Conservation (phyloP, 805 yeast species). For the Millerozyma acaciae region DNA sequence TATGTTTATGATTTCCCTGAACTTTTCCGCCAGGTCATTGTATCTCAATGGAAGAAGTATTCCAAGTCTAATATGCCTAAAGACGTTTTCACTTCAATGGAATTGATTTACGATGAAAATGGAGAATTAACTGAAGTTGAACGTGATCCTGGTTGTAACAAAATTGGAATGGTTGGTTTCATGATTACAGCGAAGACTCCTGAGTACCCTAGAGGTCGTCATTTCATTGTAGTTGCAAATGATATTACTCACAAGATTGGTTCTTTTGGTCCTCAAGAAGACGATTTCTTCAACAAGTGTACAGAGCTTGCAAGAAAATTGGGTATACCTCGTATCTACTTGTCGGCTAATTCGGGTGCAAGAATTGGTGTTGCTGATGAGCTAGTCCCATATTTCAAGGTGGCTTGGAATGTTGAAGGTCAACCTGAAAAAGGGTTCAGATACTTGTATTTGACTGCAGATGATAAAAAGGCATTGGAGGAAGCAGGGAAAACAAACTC, state of each 20-base stretch:
- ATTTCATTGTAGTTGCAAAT: slow-evolving; percentile 87
- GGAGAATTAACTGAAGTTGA: slow-evolving; percentile 80
- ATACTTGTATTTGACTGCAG: slow-evolving; percentile 77
- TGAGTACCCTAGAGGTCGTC: slow-evolving; percentile 95
- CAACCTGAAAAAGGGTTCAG: slow-evolving; percentile 83
- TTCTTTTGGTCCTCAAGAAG: slow-evolving; percentile 97
- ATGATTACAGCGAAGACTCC: slow-evolving; percentile 87
- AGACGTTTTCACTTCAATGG: slow-evolving; percentile 73
- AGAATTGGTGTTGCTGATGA: slow-evolving; percentile 98
- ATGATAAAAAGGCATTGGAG: slow-evolving; percentile 54
- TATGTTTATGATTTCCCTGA: slow-evolving; percentile 99
- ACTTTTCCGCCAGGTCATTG: slow-evolving; percentile 87
- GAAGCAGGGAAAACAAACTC: slow-evolving; percentile 57
- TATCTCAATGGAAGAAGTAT: slow-evolving; percentile 76
- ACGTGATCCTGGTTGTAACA: slow-evolving; percentile 95
- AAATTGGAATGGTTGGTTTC: slow-evolving; percentile 97
- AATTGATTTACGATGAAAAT: slow-evolving; percentile 79
- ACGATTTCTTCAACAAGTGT: slow-evolving; percentile 83
- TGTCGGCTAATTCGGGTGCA: slow-evolving; percentile 99
- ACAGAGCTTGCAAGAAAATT: slow-evolving; percentile 86
- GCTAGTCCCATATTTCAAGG: slow-evolving; percentile 80
- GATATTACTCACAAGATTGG: slow-evolving; percentile 98
- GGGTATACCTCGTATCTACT: slow-evolving; percentile 93
- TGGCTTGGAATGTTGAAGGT: slow-evolving; percentile 82
- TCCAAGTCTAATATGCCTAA: slow-evolving; percentile 62